A percentile compares a stretch with the other conserved stretches of the same genome.
phyloP scores from a whole-genome alignment of 2,329 filamentous ascomycete genomes.

The Arthrobotrys musiformis region DNA sequence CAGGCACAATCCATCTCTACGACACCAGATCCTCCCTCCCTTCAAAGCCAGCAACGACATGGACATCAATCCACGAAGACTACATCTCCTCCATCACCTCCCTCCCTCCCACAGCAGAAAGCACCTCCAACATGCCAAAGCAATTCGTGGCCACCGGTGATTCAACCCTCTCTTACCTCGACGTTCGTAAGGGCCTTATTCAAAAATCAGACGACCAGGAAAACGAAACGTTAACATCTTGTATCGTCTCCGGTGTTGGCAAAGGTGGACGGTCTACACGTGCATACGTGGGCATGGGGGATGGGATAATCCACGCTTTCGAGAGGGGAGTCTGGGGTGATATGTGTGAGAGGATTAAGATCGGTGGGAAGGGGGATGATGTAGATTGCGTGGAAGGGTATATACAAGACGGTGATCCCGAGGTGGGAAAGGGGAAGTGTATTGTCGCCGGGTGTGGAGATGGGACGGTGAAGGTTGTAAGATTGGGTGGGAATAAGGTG shows the following conservation, averaged over 20 bases:
- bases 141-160: conserved; percentile 96
- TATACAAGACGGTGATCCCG: conserved; percentile 48
- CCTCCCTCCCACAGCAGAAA: conserved; percentile 80
- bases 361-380: conserved; percentile 56
- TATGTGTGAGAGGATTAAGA: conserved; percentile 69
- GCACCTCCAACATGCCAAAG: conserved; percentile 88
- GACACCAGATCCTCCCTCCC: conserved; percentile 75
- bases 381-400: conserved; percentile 58
- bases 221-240: conserved; percentile 85
- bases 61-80: conserved; percentile 85
- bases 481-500: conserved; percentile 58
- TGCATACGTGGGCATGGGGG: conserved; percentile 62
- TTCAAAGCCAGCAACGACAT: conserved; percentile 75
- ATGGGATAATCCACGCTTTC: conserved; percentile 88
- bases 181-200: conserved; percentile 79
- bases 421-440: conserved; percentile 52
- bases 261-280: conserved; percentile 76
- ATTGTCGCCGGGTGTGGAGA: conserved; percentile 59
- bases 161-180: conserved; percentile 88
- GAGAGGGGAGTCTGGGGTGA: conserved; percentile 95
- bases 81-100: conserved; percentile 90
- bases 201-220: conserved; percentile 94
- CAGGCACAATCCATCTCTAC: conserved; percentile 85
- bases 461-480: conserved; percentile 71
- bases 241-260: conserved; percentile 79